Evolutionary conservation across 1,284 basidiomycete species (phyloP).

Genomic region (Sporisorium exsertum): DNA sequence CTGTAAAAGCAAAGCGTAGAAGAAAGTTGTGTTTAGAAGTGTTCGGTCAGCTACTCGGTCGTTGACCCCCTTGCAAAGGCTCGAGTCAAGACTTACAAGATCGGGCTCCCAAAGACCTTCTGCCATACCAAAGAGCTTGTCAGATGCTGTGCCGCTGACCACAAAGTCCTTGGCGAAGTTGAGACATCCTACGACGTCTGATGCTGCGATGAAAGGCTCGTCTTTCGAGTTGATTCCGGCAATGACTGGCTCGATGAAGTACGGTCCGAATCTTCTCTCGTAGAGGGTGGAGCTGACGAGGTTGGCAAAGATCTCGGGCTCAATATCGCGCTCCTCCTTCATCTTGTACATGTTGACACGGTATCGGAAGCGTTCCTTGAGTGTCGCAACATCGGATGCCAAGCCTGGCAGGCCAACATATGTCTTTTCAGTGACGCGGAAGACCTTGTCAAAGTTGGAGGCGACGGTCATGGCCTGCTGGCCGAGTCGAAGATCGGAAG

Average conservation of each 20-base stretch:
- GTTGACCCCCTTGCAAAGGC: no score
- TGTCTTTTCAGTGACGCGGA: slow-evolving; percentile 91
- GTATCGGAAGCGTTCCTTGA: slow-evolving; percentile 78
- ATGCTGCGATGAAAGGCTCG: slow-evolving; percentile 94
- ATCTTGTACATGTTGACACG: slow-evolving; percentile 99
- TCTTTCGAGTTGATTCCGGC: slow-evolving; percentile 83
- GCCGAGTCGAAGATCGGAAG: slow-evolving; percentile 91
- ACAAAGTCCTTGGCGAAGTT: slow-evolving; percentile 97
- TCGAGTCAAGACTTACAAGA: slow-evolving; percentile 72
- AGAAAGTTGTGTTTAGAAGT: background rate
- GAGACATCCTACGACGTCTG: slow-evolving; percentile 95
- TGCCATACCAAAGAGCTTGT: slow-evolving; percentile 95
- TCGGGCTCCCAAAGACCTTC: slow-evolving; percentile 99
- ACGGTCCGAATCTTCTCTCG: slow-evolving; percentile 92
- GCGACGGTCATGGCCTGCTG: slow-evolving; percentile 89
- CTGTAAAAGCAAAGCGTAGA: slow-evolving; percentile 54
- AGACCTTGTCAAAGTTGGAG: slow-evolving; percentile 95
- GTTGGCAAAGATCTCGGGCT: slow-evolving; percentile 95
- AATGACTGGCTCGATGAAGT: slow-evolving; percentile 96
- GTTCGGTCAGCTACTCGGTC: slow-evolving; percentile 1
- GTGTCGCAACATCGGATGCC: slow-evolving; percentile 90
- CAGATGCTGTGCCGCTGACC: slow-evolving; percentile 89
- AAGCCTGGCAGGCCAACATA: slow-evolving; percentile 93
- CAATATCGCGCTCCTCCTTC: slow-evolving; percentile 98
- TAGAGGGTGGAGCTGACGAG: slow-evolving; percentile 97